A percentile compares a stretch with the other conserved stretches of the same genome.
Evolutionary conservation across 768 basidiomycete genomes (phyloP).

Genomic region (Mycena belliarum): DNA sequence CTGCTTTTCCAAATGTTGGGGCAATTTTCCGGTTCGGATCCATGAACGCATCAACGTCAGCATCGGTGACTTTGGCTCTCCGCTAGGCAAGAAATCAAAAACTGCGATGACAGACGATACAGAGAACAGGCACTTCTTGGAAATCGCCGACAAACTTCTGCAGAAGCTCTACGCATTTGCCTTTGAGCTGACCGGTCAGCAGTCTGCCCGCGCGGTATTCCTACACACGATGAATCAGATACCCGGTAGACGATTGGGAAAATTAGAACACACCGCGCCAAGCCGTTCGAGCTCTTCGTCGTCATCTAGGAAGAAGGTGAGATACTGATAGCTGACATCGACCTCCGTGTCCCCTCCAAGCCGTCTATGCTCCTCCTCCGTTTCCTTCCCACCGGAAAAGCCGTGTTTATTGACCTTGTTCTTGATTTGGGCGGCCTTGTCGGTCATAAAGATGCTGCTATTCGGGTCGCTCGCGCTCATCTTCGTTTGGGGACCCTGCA

Average conservation of each 20-base stretch:
- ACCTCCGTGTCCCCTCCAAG: conserved; percentile 93
- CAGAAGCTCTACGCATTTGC: conserved; percentile 77
- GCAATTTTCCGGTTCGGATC: conserved; percentile 77
- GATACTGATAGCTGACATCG: conserved; percentile 93
- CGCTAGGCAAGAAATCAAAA: conserved; percentile 47
- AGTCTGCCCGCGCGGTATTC: conserved; percentile 89
- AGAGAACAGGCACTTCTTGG: conserved; percentile 56
- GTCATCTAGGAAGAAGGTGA: conserved; percentile 94
- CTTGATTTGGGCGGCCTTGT: conserved; percentile 90
- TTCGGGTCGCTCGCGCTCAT: conserved; percentile 97
- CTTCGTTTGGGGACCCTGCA: conserved; percentile 97
- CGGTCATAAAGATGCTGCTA: conserved; percentile 95
- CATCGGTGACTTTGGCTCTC: conserved; percentile 79
- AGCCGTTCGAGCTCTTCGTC: conserved; percentile 83
- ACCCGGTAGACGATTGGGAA: background rate
- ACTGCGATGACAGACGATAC: conserved; percentile 1
- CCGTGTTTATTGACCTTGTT: conserved; percentile 97
- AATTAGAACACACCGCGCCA: conserved; percentile 58
- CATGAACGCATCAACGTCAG: conserved; percentile 76
- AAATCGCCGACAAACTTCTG: conserved; percentile 85
- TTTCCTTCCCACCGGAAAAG: conserved; percentile 93
- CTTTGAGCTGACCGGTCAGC: conserved; percentile 90
- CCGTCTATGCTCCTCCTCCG: conserved; percentile 90
- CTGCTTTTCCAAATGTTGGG: conserved; percentile 46
- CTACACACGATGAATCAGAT: conserved; percentile 39